These are phyloP conservation scores for Aspergillus incahuasiensis DNA, from an alignment of 495 filamentous ascomycete genomes.

Conservation along the genomic window DNA sequence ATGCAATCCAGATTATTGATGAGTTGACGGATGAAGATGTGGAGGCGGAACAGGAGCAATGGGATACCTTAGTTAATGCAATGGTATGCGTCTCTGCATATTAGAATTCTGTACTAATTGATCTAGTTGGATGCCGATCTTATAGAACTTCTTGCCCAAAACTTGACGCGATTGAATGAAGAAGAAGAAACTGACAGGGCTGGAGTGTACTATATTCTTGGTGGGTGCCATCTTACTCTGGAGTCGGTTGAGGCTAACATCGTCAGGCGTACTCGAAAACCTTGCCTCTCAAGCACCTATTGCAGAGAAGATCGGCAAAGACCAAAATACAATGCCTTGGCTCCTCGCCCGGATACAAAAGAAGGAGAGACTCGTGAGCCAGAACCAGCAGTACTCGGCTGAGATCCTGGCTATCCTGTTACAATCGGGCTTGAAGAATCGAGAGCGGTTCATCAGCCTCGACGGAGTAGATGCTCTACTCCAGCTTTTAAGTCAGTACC, in stretches of 20 bases:
- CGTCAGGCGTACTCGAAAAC: constrained; percentile 69
- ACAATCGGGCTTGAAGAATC: constrained; percentile 63
- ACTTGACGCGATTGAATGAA: constrained; percentile 82
- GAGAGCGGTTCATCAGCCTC: constrained; percentile 55
- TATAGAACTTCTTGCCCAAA: constrained; percentile 74
- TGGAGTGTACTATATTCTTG: constrained; percentile 82
- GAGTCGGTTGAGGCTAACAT: constrained; percentile 11
- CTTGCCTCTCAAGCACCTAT: constrained; percentile 65
- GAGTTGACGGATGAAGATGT: constrained; percentile 97
- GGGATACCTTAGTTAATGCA: constrained; percentile 73
- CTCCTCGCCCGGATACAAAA: constrained; percentile 65
- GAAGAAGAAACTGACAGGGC: constrained; percentile 67
- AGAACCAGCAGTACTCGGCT: constrained; percentile 95
- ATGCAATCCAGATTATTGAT: constrained; percentile 80
- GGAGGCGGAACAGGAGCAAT: constrained; percentile 75
- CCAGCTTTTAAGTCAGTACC: constrained; percentile 82
- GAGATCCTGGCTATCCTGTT: constrained; percentile 86
- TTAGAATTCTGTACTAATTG: constrained; percentile 19
- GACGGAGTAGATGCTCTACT: constrained; percentile 77
- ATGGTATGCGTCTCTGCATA: constrained; percentile 46
- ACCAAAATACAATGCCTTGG: constrained; percentile 67
- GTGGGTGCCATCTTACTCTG: constrained; percentile 29
- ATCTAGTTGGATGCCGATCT: constrained; percentile 68
- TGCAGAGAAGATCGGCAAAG: constrained; percentile 64
- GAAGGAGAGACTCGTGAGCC: constrained; percentile 57